These are phyloP conservation scores for Solanum ossicruentum DNA, from an alignment of 257 asterid genomes.

Conservation along the genomic window DNA sequence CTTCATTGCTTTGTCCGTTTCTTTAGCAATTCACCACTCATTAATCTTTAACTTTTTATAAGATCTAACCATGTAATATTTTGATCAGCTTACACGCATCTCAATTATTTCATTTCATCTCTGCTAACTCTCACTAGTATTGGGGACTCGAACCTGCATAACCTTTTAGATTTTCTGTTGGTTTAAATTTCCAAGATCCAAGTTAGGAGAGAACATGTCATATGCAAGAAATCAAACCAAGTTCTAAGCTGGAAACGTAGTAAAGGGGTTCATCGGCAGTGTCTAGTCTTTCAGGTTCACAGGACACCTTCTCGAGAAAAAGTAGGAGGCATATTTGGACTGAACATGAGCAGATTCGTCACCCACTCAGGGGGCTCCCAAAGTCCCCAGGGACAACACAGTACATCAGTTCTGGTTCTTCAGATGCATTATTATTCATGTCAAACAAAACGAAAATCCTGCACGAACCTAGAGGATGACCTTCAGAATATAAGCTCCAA, in stretches of 20 bases:
- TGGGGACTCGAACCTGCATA: not conserved
- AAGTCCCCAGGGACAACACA: slow-evolving; percentile 53
- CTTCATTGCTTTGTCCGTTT: not conserved
- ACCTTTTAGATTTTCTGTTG: not conserved
- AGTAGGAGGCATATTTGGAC: slow-evolving; percentile 49
- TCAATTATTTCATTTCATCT: not conserved
- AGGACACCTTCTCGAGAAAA: slow-evolving; percentile 49
- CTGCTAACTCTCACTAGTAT: not conserved
- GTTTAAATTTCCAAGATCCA: not conserved
- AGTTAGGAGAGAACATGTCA: not conserved
- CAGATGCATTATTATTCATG: slow-evolving; percentile 36
- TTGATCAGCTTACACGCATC: not conserved
- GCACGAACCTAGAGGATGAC: slow-evolving; percentile 1
- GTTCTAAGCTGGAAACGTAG: not conserved
- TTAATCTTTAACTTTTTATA: not conserved
- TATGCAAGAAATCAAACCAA: not conserved
- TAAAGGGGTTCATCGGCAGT: not conserved
- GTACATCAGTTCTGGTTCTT: slow-evolving; percentile 50
- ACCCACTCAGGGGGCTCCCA: slow-evolving; percentile 81
- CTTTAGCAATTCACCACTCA: not conserved
- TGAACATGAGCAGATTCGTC: slow-evolving; percentile 50
- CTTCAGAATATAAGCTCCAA: not conserved
- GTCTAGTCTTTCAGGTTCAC: slow-evolving; percentile 28
- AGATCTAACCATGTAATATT: not conserved
- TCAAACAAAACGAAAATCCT: slow-evolving; percentile 72